phyloP scores from a whole-genome alignment of 2,329 filamentous ascomycete species.

The Talaromyces albobiverticillius region DNA sequence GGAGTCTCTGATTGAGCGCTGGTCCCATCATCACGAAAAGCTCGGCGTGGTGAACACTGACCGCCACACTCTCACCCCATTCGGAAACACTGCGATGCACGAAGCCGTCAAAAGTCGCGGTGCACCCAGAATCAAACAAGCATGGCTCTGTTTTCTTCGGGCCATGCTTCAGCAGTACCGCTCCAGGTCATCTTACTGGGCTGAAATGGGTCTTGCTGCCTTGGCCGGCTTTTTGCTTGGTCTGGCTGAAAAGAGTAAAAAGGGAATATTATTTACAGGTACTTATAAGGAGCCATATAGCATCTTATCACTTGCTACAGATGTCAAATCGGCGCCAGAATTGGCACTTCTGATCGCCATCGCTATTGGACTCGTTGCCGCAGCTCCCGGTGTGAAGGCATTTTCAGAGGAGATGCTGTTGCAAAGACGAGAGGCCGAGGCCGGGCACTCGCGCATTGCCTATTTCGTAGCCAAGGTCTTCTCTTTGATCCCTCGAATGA shows the following conservation, averaged over 20 bases:
- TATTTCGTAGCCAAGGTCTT: constrained; percentile 9
- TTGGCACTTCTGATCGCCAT: constrained; percentile 9
- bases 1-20: constrained; percentile 1
- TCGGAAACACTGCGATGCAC: constrained; percentile 34
- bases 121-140: constrained; percentile 47
- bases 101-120: constrained; percentile 51
- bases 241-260: constrained; percentile 3
- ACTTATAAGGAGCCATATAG: constrained; percentile 5
- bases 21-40: constrained; percentile 1
- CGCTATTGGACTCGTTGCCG: constrained; percentile 7
- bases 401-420: constrained; percentile 12
- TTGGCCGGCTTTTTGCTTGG: constrained; percentile 10
- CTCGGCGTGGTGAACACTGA: background rate
- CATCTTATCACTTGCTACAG: constrained; percentile 2
- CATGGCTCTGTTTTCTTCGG: constrained; percentile 52
- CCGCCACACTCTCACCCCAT: constrained; percentile 4
- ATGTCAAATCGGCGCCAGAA: constrained; percentile 3
- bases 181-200: background rate
- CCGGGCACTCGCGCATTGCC: constrained; percentile 6
- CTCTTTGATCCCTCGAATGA: constrained; percentile 8
- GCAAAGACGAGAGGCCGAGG: constrained; percentile 10
- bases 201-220: constrained; percentile 11
- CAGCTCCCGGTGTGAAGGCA: constrained; percentile 9
- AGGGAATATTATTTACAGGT: constrained; percentile 11
- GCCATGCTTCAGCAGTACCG: constrained; percentile 59